Conservation (phyloP, 2,329 filamentous ascomycete genomes). For the Eutypa lata region DNA sequence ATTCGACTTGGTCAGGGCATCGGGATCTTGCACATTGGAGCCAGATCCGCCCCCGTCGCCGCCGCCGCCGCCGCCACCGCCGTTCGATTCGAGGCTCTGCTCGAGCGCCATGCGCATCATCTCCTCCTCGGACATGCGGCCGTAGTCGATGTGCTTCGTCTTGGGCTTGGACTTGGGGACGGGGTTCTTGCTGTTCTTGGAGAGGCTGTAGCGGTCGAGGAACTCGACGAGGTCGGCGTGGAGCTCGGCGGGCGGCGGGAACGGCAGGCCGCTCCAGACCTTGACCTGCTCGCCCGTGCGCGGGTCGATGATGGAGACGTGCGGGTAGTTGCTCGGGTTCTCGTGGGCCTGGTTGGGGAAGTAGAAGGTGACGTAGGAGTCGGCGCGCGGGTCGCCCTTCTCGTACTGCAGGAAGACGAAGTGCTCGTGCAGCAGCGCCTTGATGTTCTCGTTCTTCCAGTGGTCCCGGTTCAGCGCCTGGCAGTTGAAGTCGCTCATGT, state of each 20-base stretch:
- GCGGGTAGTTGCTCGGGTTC: constrained; percentile 85
- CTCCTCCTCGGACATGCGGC: constrained; percentile 92
- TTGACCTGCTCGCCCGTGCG: constrained; percentile 97
- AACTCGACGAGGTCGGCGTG: constrained; percentile 92
- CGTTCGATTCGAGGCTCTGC: constrained; percentile 70
- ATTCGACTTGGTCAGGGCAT: constrained; percentile 74
- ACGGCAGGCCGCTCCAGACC: constrained; percentile 83
- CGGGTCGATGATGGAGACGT: constrained; percentile 93
- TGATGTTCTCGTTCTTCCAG: constrained; percentile 83
- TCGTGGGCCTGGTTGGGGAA: constrained; percentile 69
- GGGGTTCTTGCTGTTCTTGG: constrained; percentile 85
- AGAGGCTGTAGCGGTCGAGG: constrained; percentile 92
- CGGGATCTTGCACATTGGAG: constrained; percentile 71
- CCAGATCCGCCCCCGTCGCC: constrained; percentile 36
- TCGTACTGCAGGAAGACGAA: constrained; percentile 95
- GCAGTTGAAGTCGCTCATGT: constrained; percentile 89
- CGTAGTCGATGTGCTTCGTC: constrained; percentile 69
- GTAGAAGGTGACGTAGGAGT: constrained; percentile 87
- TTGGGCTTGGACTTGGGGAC: constrained; percentile 77
- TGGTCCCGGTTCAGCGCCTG: constrained; percentile 91
- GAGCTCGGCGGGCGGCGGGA: constrained; percentile 75
- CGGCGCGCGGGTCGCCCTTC: constrained; percentile 75
- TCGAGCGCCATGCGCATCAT: constrained; percentile 93
- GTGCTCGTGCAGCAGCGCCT: constrained; percentile 80
- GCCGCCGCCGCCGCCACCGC: constrained; percentile 35